These are phyloP conservation scores for Oryza officinalis DNA, from an alignment of 176 grass and related monocot genomes.

Conservation along the genomic window DNA sequence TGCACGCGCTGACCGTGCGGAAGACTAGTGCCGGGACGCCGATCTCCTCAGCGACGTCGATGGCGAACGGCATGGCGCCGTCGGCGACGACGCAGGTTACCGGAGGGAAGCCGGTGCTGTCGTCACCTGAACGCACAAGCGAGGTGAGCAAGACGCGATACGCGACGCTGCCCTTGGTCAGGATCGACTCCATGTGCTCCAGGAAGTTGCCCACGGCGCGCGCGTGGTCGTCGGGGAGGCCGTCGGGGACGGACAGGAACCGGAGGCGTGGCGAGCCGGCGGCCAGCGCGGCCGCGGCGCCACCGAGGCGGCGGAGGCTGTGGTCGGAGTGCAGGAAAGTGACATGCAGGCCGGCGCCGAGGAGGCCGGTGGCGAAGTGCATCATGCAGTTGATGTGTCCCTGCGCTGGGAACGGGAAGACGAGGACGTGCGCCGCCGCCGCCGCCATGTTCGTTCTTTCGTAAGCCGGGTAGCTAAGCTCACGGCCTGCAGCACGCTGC, in stretches of 20 bases:
- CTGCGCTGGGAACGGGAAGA: constrained; percentile 51
- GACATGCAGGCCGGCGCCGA: constrained; percentile 39
- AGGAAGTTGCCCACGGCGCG: constrained; percentile 13
- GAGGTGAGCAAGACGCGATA: constrained; percentile 33
- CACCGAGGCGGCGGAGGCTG: background rate
- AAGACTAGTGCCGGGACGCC: constrained; percentile 48
- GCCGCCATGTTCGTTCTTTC: background rate
- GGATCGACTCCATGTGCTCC: constrained; percentile 23
- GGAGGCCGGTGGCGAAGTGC: constrained; percentile 47
- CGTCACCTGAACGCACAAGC: background rate
- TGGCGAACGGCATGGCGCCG: constrained; percentile 24
- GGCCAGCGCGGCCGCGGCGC: background rate
- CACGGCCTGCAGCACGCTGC: background rate
- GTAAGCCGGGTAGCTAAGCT: too few species aligned
- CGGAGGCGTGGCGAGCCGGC: constrained; percentile 26
- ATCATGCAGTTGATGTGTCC: constrained; percentile 58
- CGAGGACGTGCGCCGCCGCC: constrained; percentile 34
- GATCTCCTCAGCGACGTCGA: constrained; percentile 47
- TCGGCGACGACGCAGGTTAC: constrained; percentile 56
- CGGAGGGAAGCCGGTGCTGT: constrained; percentile 2
- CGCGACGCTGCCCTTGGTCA: background rate
- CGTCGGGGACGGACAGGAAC: constrained; percentile 49
- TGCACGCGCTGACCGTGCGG: constrained; percentile 48
- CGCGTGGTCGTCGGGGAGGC: constrained; percentile 40
- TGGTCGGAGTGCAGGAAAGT: constrained; percentile 53